Conservation (phyloP, 2,329 filamentous ascomycete species). For the Dryadomyces quercivorus region DNA sequence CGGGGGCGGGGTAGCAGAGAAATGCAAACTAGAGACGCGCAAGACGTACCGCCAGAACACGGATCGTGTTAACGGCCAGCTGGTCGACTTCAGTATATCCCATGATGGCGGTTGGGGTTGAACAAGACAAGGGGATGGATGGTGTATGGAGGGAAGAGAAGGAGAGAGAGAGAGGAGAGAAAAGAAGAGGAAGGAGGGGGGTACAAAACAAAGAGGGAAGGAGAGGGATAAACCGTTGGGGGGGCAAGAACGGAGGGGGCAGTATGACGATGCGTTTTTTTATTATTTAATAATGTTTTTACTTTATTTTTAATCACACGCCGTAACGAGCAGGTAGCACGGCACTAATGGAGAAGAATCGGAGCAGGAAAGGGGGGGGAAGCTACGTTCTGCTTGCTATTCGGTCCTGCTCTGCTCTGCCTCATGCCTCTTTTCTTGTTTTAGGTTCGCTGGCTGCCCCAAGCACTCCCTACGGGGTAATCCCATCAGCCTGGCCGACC, state of each 20-base stretch:
- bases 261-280: constrained; percentile 1
- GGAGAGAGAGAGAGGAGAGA: constrained; percentile 9
- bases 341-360: constrained; percentile 8
- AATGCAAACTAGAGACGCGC: background rate
- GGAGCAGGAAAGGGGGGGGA: background rate
- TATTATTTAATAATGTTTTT: background rate
- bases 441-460: no score
- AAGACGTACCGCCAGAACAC: constrained; percentile 79
- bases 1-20: constrained; percentile 12
- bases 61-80: constrained; percentile 96
- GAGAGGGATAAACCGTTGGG: constrained; percentile 4
- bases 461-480: no score
- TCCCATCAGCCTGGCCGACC: background rate
- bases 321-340: background rate
- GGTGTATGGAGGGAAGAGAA: constrained; percentile 8
- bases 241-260: constrained; percentile 1
- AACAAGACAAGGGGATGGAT: background rate
- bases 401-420: background rate
- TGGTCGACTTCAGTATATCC: constrained; percentile 77
- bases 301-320: no score
- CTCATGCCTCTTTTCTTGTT: no score
- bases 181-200: constrained; percentile 16
- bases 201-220: constrained; percentile 14
- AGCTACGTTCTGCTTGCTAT: background rate
- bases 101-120: constrained; percentile 47